Evolutionary conservation across 78 protist species (phyloP).

Genomic region (Monosiga brevicollis): DNA sequence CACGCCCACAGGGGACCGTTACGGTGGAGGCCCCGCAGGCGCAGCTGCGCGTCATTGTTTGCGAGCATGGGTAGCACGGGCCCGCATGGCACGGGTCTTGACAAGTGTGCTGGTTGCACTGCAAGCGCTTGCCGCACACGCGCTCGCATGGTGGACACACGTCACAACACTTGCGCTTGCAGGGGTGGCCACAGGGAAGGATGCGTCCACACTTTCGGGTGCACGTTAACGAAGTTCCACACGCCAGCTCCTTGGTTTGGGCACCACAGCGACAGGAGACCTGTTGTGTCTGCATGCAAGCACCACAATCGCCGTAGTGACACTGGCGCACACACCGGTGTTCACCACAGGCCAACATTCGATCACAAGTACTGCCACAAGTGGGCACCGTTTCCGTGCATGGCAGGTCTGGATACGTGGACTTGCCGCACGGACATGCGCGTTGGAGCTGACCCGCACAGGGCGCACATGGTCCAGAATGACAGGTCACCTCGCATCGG

Average conservation of each 20-base stretch:
- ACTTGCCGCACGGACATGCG: not conserved
- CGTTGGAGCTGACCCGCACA: not conserved
- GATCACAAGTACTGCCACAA: not conserved
- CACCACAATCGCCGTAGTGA: not conserved
- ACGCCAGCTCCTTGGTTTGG: not conserved
- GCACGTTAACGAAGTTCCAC: not conserved
- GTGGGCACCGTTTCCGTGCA: not conserved
- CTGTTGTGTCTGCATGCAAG: not conserved
- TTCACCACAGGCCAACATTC: not conserved
- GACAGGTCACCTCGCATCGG: not conserved
- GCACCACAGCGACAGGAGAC: not conserved
- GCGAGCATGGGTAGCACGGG: slow-evolving; percentile 4
- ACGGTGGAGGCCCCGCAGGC: not conserved
- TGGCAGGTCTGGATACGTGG: not conserved
- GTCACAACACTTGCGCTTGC: slow-evolving; percentile 1
- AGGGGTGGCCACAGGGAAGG: not conserved
- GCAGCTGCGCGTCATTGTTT: not conserved
- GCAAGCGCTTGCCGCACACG: not conserved
- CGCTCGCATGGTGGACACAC: not conserved
- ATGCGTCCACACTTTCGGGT: not conserved
- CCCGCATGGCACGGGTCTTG: not conserved
- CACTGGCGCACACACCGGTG: not conserved
- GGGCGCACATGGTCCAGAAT: not conserved
- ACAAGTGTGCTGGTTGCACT: slow-evolving; percentile 6
- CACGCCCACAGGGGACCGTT: not conserved